Evolutionary conservation across 768 basidiomycete genomes (phyloP).

Genomic region (Tylopilus sp.): DNA sequence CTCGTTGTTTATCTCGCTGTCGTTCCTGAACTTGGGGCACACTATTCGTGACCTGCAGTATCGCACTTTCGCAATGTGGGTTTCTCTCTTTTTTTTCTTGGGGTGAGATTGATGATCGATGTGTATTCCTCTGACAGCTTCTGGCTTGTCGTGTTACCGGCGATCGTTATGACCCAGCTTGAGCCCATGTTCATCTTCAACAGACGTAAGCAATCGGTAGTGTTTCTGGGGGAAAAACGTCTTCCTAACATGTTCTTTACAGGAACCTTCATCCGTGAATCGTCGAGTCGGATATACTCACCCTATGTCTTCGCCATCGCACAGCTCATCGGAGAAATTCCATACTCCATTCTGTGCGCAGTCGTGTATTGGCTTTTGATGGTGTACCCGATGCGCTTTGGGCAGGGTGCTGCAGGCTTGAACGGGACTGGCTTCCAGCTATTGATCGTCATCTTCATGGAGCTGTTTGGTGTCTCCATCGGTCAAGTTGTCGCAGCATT

Average conservation of each 20-base stretch:
- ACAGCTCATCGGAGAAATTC: conserved; percentile 79
- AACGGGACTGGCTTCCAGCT: conserved; percentile 72
- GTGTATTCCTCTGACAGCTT: conserved; percentile 38
- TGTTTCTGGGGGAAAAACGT: too few species aligned
- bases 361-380: conserved; percentile 73
- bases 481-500: conserved; percentile 74
- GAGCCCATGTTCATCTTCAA: conserved; percentile 82
- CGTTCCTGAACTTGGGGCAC: conserved; percentile 72
- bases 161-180: conserved; percentile 65
- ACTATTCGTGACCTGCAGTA: conserved; percentile 70
- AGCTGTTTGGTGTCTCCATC: conserved; percentile 69
- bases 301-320: conserved; percentile 81
- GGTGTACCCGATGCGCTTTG: conserved; percentile 69
- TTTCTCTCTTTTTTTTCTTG: conserved; percentile 1
- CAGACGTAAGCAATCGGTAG: conserved; percentile 41
- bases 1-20: conserved; percentile 69
- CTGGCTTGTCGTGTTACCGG: conserved; percentile 65
- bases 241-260: background rate
- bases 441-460: conserved; percentile 65
- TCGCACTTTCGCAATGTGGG: conserved; percentile 75
- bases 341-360: conserved; percentile 68
- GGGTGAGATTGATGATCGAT: background rate
- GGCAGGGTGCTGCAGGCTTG: conserved; percentile 55
- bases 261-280: conserved; percentile 51
- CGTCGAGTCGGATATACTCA: conserved; percentile 82